Percentiles rank a stretch among this genome's conserved stretches.
phyloP scores from a whole-genome alignment of 257 asterid species.

The Coffea canephora region DNA sequence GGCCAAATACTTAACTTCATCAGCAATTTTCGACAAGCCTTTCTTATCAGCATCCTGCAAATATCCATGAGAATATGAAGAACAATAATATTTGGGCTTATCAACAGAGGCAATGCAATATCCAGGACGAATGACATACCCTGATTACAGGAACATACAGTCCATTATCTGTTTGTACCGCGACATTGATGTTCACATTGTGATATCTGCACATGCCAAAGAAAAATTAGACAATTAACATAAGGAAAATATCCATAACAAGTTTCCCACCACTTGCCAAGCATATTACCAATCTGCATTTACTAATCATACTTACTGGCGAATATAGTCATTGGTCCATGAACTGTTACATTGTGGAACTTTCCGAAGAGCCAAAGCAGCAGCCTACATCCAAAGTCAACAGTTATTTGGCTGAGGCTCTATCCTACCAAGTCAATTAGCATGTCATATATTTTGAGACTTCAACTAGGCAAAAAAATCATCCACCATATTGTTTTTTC shows the following conservation, averaged over 20 bases:
- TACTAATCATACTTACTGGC: constrained; percentile 70
- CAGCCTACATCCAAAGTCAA: constrained; percentile 61
- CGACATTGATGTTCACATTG: constrained; percentile 87
- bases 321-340: constrained; percentile 92
- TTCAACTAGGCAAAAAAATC: neutral
- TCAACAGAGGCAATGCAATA: constrained; percentile 1
- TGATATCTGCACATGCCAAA: constrained; percentile 50
- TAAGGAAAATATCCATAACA: neutral
- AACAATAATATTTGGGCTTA: neutral
- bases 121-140: constrained; percentile 38
- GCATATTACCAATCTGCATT: neutral
- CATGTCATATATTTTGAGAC: neutral
- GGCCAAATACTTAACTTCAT: constrained; percentile 82
- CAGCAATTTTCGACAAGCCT: constrained; percentile 75
- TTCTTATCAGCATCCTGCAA: constrained; percentile 97
- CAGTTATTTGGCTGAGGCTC: neutral
- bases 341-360: constrained; percentile 98
- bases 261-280: neutral
- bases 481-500: neutral
- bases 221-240: constrained; percentile 1
- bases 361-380: constrained; percentile 95
- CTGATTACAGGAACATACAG: constrained; percentile 78
- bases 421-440: neutral
- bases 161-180: constrained; percentile 97
- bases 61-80: constrained; percentile 14